Evolutionary conservation across 78 protist genomes (phyloP), one percentile per base, ranked within the genome.

Genomic region (Speleostelium caveatum): DNA sequence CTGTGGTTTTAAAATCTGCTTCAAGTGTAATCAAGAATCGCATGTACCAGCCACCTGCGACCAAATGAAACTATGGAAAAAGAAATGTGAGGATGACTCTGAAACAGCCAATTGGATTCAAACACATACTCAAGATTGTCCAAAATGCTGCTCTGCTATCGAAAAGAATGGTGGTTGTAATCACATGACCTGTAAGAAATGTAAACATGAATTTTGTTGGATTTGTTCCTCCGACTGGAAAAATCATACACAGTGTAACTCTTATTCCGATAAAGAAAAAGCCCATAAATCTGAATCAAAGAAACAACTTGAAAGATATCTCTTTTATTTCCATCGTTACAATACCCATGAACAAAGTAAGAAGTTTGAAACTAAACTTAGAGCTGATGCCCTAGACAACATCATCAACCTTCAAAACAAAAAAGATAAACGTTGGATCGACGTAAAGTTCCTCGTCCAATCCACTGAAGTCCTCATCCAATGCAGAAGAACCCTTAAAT

Each of bases 131-230:
- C 86, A 87, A 74, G 85, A 79, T 59, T 95, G 96, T 69, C 95
- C 95, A 19, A 42, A 65, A 42, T 95, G 96, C 55, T 68, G 42
- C 17, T 59, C 74, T 21, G 32, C 76, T 36, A 86, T 90, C 53
- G 94, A 92, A 56, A 95, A 95, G 83, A 86, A 92, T 36, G 95
- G 93, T 28, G 96, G 96, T 58, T 93, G 96, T 67, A 85, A 79
- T 51, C 77, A 71, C 32, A 71, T 71, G 77, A 71, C 77, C 2
- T 71, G 77, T 51, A 71, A 49, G 19, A 56, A 21, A 56, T 65
- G 88, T 55, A 65, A 35, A 39, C 76, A 79, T 67, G 88, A 79
- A 36, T 79, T 79, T 65, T 79, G 88, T 67, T 79, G 88, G 88
- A 30, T 79, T 39, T 79, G 88, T 79, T n/a, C 67, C n/a, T 75